Conservation (phyloP, 163 green algal species). For the Chloromonas sp. region DNA sequence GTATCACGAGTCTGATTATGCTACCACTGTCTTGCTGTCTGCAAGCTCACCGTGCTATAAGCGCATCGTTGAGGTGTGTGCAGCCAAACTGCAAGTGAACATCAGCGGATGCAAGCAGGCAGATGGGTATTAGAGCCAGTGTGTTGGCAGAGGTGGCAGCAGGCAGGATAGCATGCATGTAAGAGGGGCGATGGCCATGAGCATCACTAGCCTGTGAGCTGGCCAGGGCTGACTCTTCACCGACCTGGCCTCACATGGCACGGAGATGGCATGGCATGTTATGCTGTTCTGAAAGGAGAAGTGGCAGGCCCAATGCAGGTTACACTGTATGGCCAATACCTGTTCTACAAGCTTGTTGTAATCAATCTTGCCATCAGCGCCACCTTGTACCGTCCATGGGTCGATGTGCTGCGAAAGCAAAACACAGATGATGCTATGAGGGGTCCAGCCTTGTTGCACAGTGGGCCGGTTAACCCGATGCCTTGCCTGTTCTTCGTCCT, state of each 20-base stretch:
- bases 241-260: too few species aligned
- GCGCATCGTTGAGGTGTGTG: slow-evolving; percentile 53
- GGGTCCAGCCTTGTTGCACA: background rate
- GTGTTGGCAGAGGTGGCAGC: too few species aligned
- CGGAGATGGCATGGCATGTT: too few species aligned
- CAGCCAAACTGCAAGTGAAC: slow-evolving; percentile 79
- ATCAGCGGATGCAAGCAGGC: background rate
- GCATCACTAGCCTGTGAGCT: too few species aligned
- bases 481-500: background rate
- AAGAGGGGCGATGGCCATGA: too few species aligned
- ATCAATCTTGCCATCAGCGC: slow-evolving; percentile 82
- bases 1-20: too few species aligned
- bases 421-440: background rate
- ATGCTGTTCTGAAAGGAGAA: too few species aligned
- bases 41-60: slow-evolving; percentile 59
- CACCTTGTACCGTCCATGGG: slow-evolving; percentile 87
- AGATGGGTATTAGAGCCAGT: background rate
- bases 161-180: background rate
- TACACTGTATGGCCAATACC: slow-evolving; percentile 23
- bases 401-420: slow-evolving; percentile 58
- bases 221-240: too few species aligned
- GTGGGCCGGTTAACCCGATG: background rate
- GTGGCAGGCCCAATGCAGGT: too few species aligned
- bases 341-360: slow-evolving; percentile 84
- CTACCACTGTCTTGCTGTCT: too few species aligned